Percentiles rank a stretch among this genome's conserved stretches.
Conservation (phyloP, 139 green algal genomes). For the Deuterostichococcus epilithicus region DNA sequence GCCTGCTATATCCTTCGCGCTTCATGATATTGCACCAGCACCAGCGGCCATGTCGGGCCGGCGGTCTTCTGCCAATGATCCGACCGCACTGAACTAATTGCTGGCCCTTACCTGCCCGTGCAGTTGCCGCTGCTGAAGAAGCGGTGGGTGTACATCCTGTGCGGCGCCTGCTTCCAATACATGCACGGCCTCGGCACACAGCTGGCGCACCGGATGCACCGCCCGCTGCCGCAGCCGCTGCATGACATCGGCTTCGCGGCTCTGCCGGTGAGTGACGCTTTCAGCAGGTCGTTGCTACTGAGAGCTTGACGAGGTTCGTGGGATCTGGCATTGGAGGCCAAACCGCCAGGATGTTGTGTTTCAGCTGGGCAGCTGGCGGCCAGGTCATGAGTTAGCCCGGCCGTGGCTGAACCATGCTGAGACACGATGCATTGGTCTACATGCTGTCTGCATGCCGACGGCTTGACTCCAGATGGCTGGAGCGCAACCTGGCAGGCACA, state of each 20-base stretch:
- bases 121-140: constrained; percentile 73
- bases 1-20: neutral
- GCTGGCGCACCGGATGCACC: constrained; percentile 76
- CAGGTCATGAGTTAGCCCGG: too few species aligned
- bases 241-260: constrained; percentile 73
- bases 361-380: too few species aligned
- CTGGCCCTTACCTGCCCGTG: constrained; percentile 1
- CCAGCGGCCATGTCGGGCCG: neutral
- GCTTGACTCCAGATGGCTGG: too few species aligned
- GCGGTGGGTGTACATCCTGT: constrained; percentile 69
- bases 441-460: too few species aligned
- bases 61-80: neutral
- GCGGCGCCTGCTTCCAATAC: constrained; percentile 80
- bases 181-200: constrained; percentile 87
- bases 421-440: too few species aligned
- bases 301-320: too few species aligned
- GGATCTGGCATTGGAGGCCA: too few species aligned
- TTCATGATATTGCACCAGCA: neutral
- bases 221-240: constrained; percentile 59
- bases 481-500: too few species aligned
- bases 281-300: constrained; percentile 1
- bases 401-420: too few species aligned
- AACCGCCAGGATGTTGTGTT: too few species aligned
- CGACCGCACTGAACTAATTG: neutral
- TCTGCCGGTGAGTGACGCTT: constrained; percentile 51